A percentile compares a stretch with the other conserved stretches of the same genome.
Conservation (phyloP, 2,329 filamentous ascomycete species). For the Xylaria hypoxylon region DNA sequence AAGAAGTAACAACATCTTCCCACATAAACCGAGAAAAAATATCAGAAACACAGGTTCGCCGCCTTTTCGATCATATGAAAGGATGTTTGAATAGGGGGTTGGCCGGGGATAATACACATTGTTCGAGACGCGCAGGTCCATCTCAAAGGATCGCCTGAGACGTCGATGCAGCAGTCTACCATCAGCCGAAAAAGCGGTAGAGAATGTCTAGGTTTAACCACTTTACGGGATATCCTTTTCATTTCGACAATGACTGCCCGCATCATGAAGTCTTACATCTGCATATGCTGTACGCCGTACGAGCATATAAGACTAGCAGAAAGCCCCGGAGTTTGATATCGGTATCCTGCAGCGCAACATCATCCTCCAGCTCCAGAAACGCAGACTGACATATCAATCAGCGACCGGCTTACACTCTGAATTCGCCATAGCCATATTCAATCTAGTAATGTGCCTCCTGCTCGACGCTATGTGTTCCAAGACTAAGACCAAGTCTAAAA, state of each 20-base stretch:
- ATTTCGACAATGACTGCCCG: neutral
- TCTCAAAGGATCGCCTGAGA: conserved; percentile 28
- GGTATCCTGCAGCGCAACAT: conserved; percentile 14
- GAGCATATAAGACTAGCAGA: conserved; percentile 31
- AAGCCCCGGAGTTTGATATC: neutral
- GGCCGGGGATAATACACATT: conserved; percentile 19
- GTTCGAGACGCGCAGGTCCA: conserved; percentile 24
- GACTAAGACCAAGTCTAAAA: conserved; percentile 31
- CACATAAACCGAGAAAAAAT: neutral
- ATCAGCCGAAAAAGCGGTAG: conserved; percentile 31
- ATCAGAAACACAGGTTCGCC: conserved; percentile 25
- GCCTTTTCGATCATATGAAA: conserved; percentile 28
- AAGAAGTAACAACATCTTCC: neutral
- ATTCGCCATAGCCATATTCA: conserved; percentile 6
- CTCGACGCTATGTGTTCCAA: conserved; percentile 33
- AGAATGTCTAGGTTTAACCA: conserved; percentile 12
- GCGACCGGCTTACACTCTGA: neutral
- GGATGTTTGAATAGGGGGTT: neutral
- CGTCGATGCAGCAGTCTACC: neutral
- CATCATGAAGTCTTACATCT: conserved; percentile 15
- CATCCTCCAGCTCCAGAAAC: neutral
- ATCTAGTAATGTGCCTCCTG: conserved; percentile 31
- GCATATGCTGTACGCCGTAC: conserved; percentile 5
- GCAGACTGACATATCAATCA: conserved; percentile 1
- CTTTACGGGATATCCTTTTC: neutral